Base-by-base conservation (phyloP, 1,284 basidiomycete genomes). In the Omphalotus olearius region DNA sequence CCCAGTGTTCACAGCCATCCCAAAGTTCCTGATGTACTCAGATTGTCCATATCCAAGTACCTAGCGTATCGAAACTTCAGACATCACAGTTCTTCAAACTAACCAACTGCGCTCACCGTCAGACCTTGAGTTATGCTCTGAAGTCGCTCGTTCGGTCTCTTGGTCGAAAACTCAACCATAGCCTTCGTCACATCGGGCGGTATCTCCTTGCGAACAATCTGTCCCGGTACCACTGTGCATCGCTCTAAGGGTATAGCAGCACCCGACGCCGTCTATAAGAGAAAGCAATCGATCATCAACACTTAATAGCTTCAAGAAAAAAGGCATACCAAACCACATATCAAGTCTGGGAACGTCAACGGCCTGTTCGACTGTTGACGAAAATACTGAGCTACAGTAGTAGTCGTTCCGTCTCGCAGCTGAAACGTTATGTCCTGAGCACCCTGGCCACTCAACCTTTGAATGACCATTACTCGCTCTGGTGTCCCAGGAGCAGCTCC, bases 131-230 rank as follows among this genome's bases (percentile, higher is more conserved):
- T 56, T 40, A 82, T 82, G 55, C 73, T 75, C 5, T 60, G 58
- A 1, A 81, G 62, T 18, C 80, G 73, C 0, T 79, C 74, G 0
- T 61, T 50, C 0, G 79, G 79, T 49, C 56, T 71, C 64, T 78
- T 79, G 1, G 79, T 82, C 1, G 81, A 73, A 57, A 82, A 82
- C 0, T 73, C 69, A 2, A 83, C 66, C 3, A 82, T 78, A 1
- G 72, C 69, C 42, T 69, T 75, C 0, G 77, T 80, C 56, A 75
- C 74, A 55, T 82, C 77, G 0, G 77, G 67, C 0, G 81, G 80
- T 0, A 83, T 70, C 47, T 80, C 77, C 56, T 80, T 82, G 26
- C 75, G 69, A 72, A 82, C 79, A 45, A 82, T 76, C 53, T 83
- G 80, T 0, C 82, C 82, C 0, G 68, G 60, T 0, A 69, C 67